A percentile compares a stretch with the other conserved stretches of the same genome.
Conservation (phyloP, 179 eudicot species). For the Monotropa hypopitys region DNA sequence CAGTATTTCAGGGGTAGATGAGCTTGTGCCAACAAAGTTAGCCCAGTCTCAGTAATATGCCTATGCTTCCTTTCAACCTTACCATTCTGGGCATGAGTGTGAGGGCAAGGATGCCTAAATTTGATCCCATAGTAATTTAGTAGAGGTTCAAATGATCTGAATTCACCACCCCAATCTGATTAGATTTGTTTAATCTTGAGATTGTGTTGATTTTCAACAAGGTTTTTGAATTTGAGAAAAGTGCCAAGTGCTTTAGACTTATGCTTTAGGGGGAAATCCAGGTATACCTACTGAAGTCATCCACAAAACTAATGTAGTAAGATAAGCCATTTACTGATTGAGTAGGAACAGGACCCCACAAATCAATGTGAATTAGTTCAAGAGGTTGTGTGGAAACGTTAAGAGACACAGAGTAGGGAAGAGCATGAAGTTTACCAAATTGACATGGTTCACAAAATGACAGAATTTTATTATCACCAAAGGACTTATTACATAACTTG, state of each 20-base stretch:
- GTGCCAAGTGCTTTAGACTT: background rate
- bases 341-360: background rate
- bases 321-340: background rate
- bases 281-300: background rate
- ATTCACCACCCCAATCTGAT: background rate
- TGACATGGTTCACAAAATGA: background rate
- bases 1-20: background rate
- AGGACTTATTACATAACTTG: too few species aligned
- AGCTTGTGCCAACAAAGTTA: background rate
- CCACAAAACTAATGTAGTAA: background rate
- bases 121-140: background rate
- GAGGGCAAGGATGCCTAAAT: background rate
- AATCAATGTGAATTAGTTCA: too few species aligned
- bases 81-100: background rate
- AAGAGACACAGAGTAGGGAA: background rate
- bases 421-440: background rate
- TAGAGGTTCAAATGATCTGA: too few species aligned
- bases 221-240: background rate
- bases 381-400: background rate
- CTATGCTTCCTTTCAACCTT: background rate
- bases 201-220: background rate
- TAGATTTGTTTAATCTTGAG: background rate
- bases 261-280: background rate
- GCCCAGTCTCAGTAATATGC: background rate
- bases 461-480: background rate